Evolutionary conservation across 805 yeast genomes (phyloP).

Genomic region (Barnettozyma vustinii): DNA sequence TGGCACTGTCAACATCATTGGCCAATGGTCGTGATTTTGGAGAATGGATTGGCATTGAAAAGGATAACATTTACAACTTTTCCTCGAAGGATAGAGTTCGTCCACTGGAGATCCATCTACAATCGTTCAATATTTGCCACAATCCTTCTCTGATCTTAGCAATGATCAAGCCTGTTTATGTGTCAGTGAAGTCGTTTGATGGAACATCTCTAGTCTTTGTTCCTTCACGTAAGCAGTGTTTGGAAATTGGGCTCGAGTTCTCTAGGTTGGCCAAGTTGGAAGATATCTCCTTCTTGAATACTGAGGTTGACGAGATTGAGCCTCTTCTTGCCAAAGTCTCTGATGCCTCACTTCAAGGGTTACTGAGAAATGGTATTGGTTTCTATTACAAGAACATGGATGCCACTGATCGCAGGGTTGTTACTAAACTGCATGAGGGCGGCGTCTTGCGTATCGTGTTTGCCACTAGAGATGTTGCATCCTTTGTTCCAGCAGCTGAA

Average conservation of each 20-base stretch:
- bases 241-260: constrained; percentile 46
- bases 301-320: constrained; percentile 33
- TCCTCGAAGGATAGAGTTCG: constrained; percentile 52
- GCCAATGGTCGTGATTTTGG: constrained; percentile 75
- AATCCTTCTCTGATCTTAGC: constrained; percentile 47
- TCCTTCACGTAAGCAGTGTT: constrained; percentile 47
- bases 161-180: constrained; percentile 45
- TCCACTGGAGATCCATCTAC: constrained; percentile 55
- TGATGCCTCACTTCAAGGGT: constrained; percentile 41
- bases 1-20: constrained; percentile 66
- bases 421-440: constrained; percentile 45
- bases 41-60: constrained; percentile 78
- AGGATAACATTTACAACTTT: constrained; percentile 61
- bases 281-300: constrained; percentile 34
- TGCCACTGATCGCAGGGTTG: constrained; percentile 44
- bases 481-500: constrained; percentile 44
- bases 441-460: constrained; percentile 53
- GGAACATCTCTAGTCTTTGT: constrained; percentile 48
- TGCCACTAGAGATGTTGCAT: constrained; percentile 53
- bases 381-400: constrained; percentile 54
- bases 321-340: constrained; percentile 38
- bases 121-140: constrained; percentile 41
- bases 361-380: constrained; percentile 59
- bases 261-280: constrained; percentile 33
- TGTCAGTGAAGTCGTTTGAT: constrained; percentile 31